Evolutionary conservation across 2,329 filamentous ascomycete species (phyloP), one percentile per base, ranked within the genome.

Genomic region (Mycogone perniciosa): DNA sequence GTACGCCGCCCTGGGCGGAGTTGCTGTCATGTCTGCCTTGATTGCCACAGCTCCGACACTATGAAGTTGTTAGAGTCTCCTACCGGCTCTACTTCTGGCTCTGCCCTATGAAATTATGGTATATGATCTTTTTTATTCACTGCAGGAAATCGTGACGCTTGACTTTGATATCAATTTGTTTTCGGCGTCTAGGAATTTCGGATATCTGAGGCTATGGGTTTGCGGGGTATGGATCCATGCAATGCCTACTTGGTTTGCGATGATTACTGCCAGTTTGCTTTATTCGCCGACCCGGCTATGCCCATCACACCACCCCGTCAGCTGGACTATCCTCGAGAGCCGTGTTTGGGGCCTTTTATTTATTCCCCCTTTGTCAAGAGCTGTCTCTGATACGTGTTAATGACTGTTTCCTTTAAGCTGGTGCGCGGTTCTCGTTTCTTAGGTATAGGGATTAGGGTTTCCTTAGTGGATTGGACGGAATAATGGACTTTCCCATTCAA

Each of bases 11-110:
- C 56, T 71, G 3, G 68, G 68, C 6, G 68, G 68, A 20, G 59
- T 67, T 6, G 67, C 67, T n/a, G 68, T 70, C 37, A 65, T 71
- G 62, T 67, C 67, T 27, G 68, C 67, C 4, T 54, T 71, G 34
- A 71, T 71, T 46, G 68, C 66, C 20, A 71, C 67, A 3, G 68
- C 68, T 3, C 68, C 68, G 3, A 52, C 49, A 2, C 51, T 62
- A 13, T 64, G 38, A 58, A 11, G 3, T 4, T 30, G 20, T 20
- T 20, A 20, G 20, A 20, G 20, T 11, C 10, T 38, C 35, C 35
- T 38, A 20, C 9, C 20, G 40, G 40, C 40, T 8, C 11, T 29
- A 42, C 10, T 42, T 27, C 29, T 42, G 40, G 20, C 20, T 42
- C 40, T 42, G 20, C 20, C 20, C 20, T 20, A 20, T 20, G 20